Evolutionary conservation across 1,284 basidiomycete genomes (phyloP).

Genomic region (Ceratobasidium sp.): DNA sequence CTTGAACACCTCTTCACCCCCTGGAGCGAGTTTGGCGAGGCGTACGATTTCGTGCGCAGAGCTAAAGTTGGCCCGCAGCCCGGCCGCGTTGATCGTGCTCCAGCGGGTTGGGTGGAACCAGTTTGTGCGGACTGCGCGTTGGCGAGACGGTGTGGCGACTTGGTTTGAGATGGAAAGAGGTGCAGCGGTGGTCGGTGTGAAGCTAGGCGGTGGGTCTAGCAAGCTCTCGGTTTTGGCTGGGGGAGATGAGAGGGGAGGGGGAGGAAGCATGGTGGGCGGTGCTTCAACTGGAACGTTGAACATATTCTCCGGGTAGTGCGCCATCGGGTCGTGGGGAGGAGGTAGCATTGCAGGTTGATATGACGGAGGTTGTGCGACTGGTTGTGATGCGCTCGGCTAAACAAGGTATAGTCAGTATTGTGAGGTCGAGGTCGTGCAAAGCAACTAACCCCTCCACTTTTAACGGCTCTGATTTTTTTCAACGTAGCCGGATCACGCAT

Average conservation of each 20-base stretch:
- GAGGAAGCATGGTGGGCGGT: slow-evolving; percentile 30
- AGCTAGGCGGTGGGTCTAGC: slow-evolving; percentile 9
- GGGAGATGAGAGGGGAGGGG: slow-evolving; percentile 10
- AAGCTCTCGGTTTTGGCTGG: not conserved
- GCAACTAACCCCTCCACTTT: slow-evolving; percentile 15
- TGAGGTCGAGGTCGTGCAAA: not conserved
- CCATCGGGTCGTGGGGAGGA: slow-evolving; percentile 1
- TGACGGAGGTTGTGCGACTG: not conserved
- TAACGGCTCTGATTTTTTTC: slow-evolving; percentile 30
- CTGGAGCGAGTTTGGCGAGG: slow-evolving; percentile 40
- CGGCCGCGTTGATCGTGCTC: slow-evolving; percentile 42
- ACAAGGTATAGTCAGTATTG: not conserved
- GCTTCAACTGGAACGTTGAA: slow-evolving; percentile 42
- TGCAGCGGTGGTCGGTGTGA: not conserved
- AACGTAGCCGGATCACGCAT: slow-evolving; percentile 22
- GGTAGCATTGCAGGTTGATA: slow-evolving; percentile 11
- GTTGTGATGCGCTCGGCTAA: slow-evolving; percentile 1
- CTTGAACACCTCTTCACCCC: slow-evolving; percentile 42
- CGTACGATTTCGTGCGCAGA: slow-evolving; percentile 43
- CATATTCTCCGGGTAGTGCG: slow-evolving; percentile 15
- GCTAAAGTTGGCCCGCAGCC: slow-evolving; percentile 41
- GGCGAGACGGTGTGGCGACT: slow-evolving; percentile 20
- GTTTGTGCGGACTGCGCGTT: slow-evolving; percentile 43
- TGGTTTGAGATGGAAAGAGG: not conserved
- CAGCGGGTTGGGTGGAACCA: slow-evolving; percentile 44